phyloP scores from a whole-genome alignment of 441 rosid species.

The Bruguiera hainesii region DNA sequence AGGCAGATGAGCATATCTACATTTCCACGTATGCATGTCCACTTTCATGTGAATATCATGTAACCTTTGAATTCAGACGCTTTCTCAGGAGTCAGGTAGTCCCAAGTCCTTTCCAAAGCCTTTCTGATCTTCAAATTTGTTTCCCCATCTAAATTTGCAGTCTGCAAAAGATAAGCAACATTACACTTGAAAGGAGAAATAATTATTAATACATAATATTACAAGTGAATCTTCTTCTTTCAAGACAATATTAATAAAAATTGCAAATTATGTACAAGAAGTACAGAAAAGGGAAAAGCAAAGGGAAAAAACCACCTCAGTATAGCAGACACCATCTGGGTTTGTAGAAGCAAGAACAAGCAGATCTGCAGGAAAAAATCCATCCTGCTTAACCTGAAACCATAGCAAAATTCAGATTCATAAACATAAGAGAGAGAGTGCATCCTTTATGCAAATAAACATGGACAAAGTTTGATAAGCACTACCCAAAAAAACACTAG shows the following conservation, averaged over 20 bases:
- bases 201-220: slow-evolving; percentile 8
- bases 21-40: too few relatives aligned
- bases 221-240: background rate
- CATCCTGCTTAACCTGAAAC: slow-evolving; percentile 90
- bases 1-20: too few relatives aligned
- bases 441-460: background rate
- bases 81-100: slow-evolving; percentile 82
- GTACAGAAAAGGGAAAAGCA: background rate
- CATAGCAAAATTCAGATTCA: slow-evolving; percentile 17
- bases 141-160: slow-evolving; percentile 99
- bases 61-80: slow-evolving; percentile 90
- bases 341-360: slow-evolving; percentile 91
- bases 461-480: background rate
- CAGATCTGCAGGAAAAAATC: slow-evolving; percentile 94
- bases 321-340: slow-evolving; percentile 93
- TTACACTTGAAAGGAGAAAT: slow-evolving; percentile 12
- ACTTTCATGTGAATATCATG: background rate
- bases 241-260: slow-evolving; percentile 1
- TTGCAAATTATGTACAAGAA: background rate
- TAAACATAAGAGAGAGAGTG: background rate
- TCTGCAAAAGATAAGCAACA: slow-evolving; percentile 45
- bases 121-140: slow-evolving; percentile 98
- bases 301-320: slow-evolving; percentile 56
- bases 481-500: slow-evolving; percentile 2
- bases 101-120: slow-evolving; percentile 99